Evolutionary conservation across 2,329 filamentous ascomycete species (phyloP).

Genomic region (Hypoxylon sp.): DNA sequence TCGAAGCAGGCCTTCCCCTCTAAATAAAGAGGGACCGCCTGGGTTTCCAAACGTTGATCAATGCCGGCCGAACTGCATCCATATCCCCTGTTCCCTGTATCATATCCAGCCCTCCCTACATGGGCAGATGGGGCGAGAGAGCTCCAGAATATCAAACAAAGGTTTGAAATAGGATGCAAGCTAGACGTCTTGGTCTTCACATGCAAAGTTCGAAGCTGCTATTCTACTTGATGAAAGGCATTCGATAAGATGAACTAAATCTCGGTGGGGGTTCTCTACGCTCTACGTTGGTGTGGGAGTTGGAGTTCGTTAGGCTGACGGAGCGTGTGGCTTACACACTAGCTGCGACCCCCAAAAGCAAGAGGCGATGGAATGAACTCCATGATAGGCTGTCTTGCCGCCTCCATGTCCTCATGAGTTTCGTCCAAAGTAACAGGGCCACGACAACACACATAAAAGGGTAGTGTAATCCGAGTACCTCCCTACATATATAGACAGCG

Average conservation of each 20-base stretch:
- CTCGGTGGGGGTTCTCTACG: slow-evolving; percentile 5
- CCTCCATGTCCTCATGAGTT: slow-evolving; percentile 34
- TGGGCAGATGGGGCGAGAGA: not conserved
- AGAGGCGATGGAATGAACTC: slow-evolving; percentile 1
- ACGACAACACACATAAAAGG: slow-evolving; percentile 41
- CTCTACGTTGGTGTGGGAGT: slow-evolving; percentile 1
- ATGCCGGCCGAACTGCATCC: slow-evolving; percentile 38
- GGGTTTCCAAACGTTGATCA: slow-evolving; percentile 36
- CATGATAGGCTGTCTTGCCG: slow-evolving; percentile 39
- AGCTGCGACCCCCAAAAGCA: slow-evolving; percentile 13
- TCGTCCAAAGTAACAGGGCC: slow-evolving; percentile 37
- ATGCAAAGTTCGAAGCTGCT: slow-evolving; percentile 16
- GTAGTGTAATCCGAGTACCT: slow-evolving; percentile 21
- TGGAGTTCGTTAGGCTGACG: slow-evolving; percentile 5
- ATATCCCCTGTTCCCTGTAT: slow-evolving; percentile 33
- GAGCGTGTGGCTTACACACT: slow-evolving; percentile 31
- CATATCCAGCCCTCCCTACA: slow-evolving; percentile 13
- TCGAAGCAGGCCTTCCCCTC: slow-evolving; percentile 33
- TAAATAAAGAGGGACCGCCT: slow-evolving; percentile 15
- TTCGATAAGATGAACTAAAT: not conserved
- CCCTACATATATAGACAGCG: slow-evolving; percentile 9
- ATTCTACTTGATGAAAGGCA: not conserved
- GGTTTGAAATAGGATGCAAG: slow-evolving; percentile 21
- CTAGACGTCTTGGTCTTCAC: slow-evolving; percentile 2
- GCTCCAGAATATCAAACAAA: slow-evolving; percentile 23